Conservation (phyloP, 2,329 filamentous ascomycete species). For the Capronia americana region DNA sequence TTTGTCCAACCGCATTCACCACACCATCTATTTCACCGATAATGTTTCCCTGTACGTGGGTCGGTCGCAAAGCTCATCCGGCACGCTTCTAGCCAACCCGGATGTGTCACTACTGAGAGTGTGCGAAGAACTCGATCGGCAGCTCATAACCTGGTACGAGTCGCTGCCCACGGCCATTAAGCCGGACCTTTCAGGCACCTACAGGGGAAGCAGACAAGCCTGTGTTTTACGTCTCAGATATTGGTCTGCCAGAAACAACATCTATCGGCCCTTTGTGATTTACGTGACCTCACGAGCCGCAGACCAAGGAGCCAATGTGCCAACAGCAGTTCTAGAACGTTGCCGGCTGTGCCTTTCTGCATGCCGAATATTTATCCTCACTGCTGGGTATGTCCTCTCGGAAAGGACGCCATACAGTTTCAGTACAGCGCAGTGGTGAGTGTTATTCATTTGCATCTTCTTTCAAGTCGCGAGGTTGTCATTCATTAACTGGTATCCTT, state of each 20-base stretch:
- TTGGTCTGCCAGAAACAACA: not conserved
- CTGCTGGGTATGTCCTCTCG: not conserved
- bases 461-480: not conserved
- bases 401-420: not conserved
- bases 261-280: not conserved
- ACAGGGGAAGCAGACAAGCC: not conserved
- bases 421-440: not conserved
- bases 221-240: not conserved
- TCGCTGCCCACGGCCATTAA: not conserved
- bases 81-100: not conserved
- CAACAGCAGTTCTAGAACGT: not conserved
- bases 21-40: conserved; percentile 20
- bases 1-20: conserved; percentile 17
- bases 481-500: not conserved
- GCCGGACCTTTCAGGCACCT: not conserved
- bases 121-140: not conserved
- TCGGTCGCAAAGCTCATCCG: not conserved
- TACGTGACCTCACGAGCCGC: not conserved
- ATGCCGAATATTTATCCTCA: not conserved
- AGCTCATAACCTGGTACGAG: not conserved
- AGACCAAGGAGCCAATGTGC: not conserved
- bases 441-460: not conserved
- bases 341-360: not conserved
- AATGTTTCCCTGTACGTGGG: conserved; percentile 6
- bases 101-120: not conserved